A percentile compares a stretch with the other conserved stretches of the same genome.
These are phyloP conservation scores for Plasmodium vinckei DNA, from an alignment of 169 alveolate species.

Conservation along the genomic window DNA sequence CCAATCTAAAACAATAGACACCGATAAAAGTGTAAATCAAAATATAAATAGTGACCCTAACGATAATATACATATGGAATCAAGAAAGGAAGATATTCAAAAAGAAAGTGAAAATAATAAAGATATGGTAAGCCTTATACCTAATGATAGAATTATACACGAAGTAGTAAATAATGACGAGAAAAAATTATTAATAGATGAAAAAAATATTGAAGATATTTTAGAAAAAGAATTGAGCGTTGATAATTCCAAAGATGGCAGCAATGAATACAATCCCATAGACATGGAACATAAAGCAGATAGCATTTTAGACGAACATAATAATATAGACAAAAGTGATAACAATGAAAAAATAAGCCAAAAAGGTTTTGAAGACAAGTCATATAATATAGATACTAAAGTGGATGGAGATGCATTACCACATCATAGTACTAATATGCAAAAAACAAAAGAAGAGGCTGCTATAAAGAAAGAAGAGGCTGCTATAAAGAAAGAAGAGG, in stretches of 20 bases:
- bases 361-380: neutral
- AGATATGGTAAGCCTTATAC: neutral
- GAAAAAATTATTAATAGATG: neutral
- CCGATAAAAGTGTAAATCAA: too few relatives aligned
- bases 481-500: neutral
- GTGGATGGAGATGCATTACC: slow-evolving; percentile 3
- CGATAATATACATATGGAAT: neutral
- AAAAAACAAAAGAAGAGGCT: neutral
- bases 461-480: neutral
- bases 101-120: slow-evolving; percentile 9
- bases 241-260: neutral
- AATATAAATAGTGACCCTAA: too few relatives aligned
- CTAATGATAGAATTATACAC: neutral
- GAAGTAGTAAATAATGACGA: neutral
- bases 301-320: slow-evolving; percentile 15
- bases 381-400: neutral
- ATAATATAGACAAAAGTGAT: neutral
- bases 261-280: neutral
- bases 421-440: neutral
- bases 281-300: slow-evolving; percentile 2
- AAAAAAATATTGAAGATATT: slow-evolving; percentile 5
- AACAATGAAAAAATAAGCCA: neutral
- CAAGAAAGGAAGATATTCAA: neutral
- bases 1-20: too few relatives aligned
- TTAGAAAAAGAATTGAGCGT: neutral